Percentiles rank a stretch among this genome's conserved stretches.
phyloP scores from a whole-genome alignment of 108 stramenopile species.

The Nannochloropsis gaditana region DNA sequence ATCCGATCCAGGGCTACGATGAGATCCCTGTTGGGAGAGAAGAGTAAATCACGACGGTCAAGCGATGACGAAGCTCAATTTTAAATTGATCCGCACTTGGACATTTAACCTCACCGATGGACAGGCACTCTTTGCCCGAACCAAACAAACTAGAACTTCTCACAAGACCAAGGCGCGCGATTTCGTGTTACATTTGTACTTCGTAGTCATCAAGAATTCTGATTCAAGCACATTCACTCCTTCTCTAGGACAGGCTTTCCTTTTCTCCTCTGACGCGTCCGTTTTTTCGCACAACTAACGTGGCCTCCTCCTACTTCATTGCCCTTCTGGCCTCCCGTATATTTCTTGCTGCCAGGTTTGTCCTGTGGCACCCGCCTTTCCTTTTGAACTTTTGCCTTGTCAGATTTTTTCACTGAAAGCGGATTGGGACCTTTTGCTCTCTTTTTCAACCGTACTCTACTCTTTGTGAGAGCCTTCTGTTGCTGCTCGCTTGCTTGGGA shows the following conservation, averaged over 20 bases:
- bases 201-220: background rate
- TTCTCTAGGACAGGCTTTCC: background rate
- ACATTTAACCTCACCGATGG: no score
- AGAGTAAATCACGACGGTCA: background rate
- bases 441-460: background rate
- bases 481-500: constrained; percentile 1
- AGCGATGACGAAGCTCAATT: no score
- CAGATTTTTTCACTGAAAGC: background rate
- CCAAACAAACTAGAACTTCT: no score
- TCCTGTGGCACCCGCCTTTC: background rate
- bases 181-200: no score
- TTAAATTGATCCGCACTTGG: no score
- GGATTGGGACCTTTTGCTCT: constrained; percentile 8
- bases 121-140: no score
- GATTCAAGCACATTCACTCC: background rate
- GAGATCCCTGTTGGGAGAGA: background rate
- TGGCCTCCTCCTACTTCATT: background rate
- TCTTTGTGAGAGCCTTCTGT: background rate
- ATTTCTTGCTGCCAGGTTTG: no score
- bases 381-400: background rate
- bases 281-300: background rate
- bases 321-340: background rate
- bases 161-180: no score
- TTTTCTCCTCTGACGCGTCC: background rate
- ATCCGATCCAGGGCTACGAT: background rate